phyloP scores from a whole-genome alignment of 2,329 filamentous ascomycete species.

The Colletotrichum horii region DNA sequence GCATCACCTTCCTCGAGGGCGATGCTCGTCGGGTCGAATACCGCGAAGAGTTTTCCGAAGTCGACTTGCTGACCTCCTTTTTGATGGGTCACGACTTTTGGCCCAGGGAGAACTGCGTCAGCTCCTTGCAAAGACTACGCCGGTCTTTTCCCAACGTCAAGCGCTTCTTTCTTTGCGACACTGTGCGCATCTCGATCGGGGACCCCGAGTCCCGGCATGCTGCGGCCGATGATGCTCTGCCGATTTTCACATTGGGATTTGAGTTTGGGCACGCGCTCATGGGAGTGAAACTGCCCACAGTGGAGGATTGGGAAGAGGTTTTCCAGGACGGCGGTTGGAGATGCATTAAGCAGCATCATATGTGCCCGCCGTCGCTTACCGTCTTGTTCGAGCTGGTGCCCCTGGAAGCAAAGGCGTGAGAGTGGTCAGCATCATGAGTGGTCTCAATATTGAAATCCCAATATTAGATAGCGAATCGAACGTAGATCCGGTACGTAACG shows the following conservation, averaged over 20 bases:
- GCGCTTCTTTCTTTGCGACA: neutral
- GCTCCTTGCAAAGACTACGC: neutral
- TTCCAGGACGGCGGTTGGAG: neutral
- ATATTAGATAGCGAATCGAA: neutral
- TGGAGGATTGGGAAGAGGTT: conserved; percentile 22
- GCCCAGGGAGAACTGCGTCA: conserved; percentile 19
- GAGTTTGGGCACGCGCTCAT: conserved; percentile 21
- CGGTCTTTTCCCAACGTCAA: neutral
- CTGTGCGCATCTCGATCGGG: neutral
- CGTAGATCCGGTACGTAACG: neutral
- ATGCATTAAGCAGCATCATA: neutral
- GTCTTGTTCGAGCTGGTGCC: neutral
- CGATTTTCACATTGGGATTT: conserved; percentile 20
- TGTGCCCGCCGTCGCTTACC: neutral
- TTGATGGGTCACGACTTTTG: conserved; percentile 26
- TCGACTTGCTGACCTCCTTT: conserved; percentile 22
- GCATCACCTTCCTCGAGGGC: neutral
- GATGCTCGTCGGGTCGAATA: conserved; percentile 5
- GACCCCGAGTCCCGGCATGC: neutral
- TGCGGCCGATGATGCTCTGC: conserved; percentile 1
- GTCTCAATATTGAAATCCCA: neutral
- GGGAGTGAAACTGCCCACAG: conserved; percentile 18
- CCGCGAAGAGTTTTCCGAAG: conserved; percentile 15
- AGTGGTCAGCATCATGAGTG: neutral
- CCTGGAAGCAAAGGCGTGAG: neutral